phyloP scores from a whole-genome alignment of 2,329 filamentous ascomycete genomes.

The Verticillium longisporum region DNA sequence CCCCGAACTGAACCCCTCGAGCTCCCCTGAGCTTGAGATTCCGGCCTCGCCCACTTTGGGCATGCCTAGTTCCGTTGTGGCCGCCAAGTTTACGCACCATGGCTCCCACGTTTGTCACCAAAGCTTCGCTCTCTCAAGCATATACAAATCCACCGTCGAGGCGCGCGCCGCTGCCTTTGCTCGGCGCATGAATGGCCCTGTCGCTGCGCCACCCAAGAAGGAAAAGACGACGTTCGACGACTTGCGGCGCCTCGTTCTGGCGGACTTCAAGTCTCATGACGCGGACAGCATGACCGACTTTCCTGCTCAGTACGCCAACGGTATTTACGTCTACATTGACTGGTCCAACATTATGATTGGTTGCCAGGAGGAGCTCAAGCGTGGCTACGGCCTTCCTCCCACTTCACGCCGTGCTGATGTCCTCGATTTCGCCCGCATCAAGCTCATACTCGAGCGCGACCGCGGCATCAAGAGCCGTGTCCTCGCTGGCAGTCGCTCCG shows the following conservation, averaged over 20 bases:
- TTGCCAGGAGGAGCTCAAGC: constrained; percentile 69
- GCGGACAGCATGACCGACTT: background rate
- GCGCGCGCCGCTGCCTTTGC: background rate
- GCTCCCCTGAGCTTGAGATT: background rate
- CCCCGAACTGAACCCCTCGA: background rate
- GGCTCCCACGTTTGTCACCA: background rate
- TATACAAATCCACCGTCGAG: background rate
- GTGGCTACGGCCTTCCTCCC: constrained; percentile 48
- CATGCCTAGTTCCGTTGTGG: background rate
- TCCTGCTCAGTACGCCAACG: constrained; percentile 16
- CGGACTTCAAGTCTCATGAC: background rate
- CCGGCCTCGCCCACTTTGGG: background rate
- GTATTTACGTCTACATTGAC: constrained; percentile 67
- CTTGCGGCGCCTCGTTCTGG: background rate
- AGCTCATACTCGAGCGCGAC: constrained; percentile 70
- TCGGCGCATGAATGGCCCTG: background rate
- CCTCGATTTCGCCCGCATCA: constrained; percentile 70
- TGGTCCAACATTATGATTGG: constrained; percentile 85
- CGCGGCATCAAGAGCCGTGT: constrained; percentile 52
- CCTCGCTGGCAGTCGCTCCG: constrained; percentile 33
- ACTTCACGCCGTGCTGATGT: background rate
- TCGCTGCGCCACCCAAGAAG: background rate
- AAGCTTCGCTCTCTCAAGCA: background rate
- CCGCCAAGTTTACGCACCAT: background rate
- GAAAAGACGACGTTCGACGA: background rate